These are phyloP conservation scores for Leavenworthia alabamica DNA, from an alignment of 345 rosid genomes.

Conservation along the genomic window DNA sequence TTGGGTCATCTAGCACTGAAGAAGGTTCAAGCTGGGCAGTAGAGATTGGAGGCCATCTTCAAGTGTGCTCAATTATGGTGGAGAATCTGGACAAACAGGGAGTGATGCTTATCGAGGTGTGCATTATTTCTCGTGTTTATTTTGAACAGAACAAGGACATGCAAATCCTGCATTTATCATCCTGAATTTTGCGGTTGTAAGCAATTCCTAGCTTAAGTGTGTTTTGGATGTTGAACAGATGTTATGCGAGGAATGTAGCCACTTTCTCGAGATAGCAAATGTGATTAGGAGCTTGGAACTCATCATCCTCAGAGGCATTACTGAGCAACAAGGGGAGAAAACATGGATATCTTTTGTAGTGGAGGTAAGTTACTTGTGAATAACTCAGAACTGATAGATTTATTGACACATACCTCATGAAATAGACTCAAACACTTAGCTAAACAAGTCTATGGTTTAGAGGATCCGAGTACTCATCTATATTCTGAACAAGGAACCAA, in stretches of 20 bases:
- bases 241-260: conserved; percentile 82
- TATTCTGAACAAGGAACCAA: background rate
- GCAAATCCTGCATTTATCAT: background rate
- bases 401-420: background rate
- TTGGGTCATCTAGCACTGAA: background rate
- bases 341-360: conserved; percentile 84
- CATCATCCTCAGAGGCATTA: conserved; percentile 77
- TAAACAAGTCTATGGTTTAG: background rate
- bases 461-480: background rate
- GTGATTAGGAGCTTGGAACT: conserved; percentile 78
- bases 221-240: conserved; percentile 48
- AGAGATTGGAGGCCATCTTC: conserved; percentile 86
- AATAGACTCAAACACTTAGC: background rate
- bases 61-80: conserved; percentile 80
- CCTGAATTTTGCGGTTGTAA: background rate
- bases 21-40: conserved; percentile 61
- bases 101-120: conserved; percentile 87
- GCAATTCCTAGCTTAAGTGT: conserved; percentile 1
- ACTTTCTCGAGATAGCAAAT: conserved; percentile 95
- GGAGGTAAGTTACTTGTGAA: conserved; percentile 47
- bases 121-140: background rate
- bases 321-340: conserved; percentile 69
- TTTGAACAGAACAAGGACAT: background rate
- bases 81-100: conserved; percentile 79
- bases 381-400: background rate